phyloP scores from a whole-genome alignment of 2,329 filamentous ascomycete species.

The Septoria petroselini region DNA sequence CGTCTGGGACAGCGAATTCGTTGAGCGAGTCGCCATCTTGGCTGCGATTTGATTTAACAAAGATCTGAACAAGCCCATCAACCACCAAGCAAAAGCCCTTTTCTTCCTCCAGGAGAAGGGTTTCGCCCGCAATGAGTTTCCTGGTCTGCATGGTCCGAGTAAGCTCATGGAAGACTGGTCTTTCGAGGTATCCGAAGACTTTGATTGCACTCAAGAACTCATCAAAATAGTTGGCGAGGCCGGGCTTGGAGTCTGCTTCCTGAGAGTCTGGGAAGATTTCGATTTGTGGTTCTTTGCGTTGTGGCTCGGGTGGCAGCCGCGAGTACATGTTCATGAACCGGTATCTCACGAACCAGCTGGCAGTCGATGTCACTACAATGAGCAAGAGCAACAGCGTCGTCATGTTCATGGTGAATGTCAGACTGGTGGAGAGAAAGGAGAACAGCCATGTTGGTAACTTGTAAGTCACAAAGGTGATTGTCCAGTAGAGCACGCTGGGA shows the following conservation, averaged over 20 bases:
- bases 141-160: slow-evolving; percentile 97
- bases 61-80: slow-evolving; percentile 93
- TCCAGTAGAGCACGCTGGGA: slow-evolving; percentile 67
- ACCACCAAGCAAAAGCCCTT: slow-evolving; percentile 98
- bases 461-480: slow-evolving; percentile 80
- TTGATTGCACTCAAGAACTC: slow-evolving; percentile 98
- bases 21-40: slow-evolving; percentile 43
- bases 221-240: slow-evolving; percentile 92
- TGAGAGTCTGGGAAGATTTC: slow-evolving; percentile 93
- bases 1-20: slow-evolving; percentile 45
- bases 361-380: slow-evolving; percentile 71
- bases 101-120: slow-evolving; percentile 90
- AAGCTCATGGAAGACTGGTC: slow-evolving; percentile 95
- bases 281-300: slow-evolving; percentile 91
- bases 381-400: slow-evolving; percentile 88
- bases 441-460: slow-evolving; percentile 87
- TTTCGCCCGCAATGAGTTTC: slow-evolving; percentile 94
- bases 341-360: slow-evolving; percentile 93
- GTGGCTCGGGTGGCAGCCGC: slow-evolving; percentile 85
- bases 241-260: slow-evolving; percentile 84
- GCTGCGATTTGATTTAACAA: slow-evolving; percentile 78
- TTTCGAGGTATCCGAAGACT: slow-evolving; percentile 94
- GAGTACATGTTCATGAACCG: slow-evolving; percentile 97
- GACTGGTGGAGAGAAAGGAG: slow-evolving; percentile 81
- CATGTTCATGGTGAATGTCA: slow-evolving; percentile 98